These are phyloP conservation scores for Monosporascus sp. DNA, from an alignment of 2,329 filamentous ascomycete genomes.

Conservation along the genomic window DNA sequence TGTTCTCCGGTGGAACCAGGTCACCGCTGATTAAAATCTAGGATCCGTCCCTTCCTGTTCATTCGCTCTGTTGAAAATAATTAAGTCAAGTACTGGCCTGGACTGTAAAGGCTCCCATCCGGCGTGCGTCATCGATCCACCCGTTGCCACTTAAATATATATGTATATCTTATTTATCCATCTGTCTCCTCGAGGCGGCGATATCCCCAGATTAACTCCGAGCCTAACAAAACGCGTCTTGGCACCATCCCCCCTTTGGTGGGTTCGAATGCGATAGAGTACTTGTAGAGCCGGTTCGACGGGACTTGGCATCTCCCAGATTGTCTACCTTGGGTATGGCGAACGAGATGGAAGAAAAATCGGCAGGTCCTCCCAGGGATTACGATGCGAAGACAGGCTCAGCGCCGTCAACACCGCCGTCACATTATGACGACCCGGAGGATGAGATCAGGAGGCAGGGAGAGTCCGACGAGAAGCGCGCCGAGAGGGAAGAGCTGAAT, in stretches of 20 bases:
- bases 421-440: slow-evolving; percentile 18
- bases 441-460: slow-evolving; percentile 22
- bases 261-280: not conserved
- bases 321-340: slow-evolving; percentile 19
- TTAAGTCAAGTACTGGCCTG: too few relatives aligned
- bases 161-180: too few relatives aligned
- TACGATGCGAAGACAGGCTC: slow-evolving; percentile 14
- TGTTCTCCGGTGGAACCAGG: too few relatives aligned
- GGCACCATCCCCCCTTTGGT: not conserved
- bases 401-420: slow-evolving; percentile 12
- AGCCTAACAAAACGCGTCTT: not conserved
- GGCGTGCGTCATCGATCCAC: too few relatives aligned
- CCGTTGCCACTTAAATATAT: too few relatives aligned
- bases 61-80: too few relatives aligned
- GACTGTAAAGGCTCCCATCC: too few relatives aligned
- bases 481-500: slow-evolving; percentile 29
- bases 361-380: slow-evolving; percentile 18
- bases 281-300: not conserved
- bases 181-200: not conserved
- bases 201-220: not conserved
- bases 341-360: slow-evolving; percentile 18
- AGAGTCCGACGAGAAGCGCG: slow-evolving; percentile 22
- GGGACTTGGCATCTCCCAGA: not conserved
- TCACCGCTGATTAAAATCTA: too few relatives aligned
- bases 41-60: too few relatives aligned